A percentile compares a stretch with the other conserved stretches of the same genome.
phyloP scores from a whole-genome alignment of 306 rosid species.

The Fragaria vesca region DNA sequence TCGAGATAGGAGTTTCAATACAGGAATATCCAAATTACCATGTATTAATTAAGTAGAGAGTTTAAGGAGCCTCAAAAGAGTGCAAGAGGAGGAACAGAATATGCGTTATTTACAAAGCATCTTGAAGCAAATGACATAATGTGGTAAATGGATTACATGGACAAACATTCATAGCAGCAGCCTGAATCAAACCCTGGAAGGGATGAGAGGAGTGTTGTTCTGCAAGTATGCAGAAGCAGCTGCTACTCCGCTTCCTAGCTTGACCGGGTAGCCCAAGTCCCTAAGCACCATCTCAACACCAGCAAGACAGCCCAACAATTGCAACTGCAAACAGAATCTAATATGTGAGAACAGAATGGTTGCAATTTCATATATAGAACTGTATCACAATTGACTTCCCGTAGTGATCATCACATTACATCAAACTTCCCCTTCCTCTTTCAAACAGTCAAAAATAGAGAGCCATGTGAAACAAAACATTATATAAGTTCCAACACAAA shows the following conservation, averaged over 20 bases:
- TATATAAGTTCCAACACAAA: neutral
- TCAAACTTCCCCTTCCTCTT: neutral
- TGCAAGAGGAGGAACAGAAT: slow-evolving; percentile 19
- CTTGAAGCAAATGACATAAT: slow-evolving; percentile 32
- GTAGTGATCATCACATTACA: neutral
- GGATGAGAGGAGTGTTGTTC: slow-evolving; percentile 77
- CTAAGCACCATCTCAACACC: slow-evolving; percentile 98
- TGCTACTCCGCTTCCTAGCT: slow-evolving; percentile 94
- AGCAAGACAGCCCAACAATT: slow-evolving; percentile 95
- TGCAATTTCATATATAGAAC: neutral
- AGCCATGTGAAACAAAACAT: neutral
- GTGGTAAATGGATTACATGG: slow-evolving; percentile 31
- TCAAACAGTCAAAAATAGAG: neutral
- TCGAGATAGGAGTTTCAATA: neutral
- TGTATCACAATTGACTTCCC: neutral
- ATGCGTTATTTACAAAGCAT: slow-evolving; percentile 54
- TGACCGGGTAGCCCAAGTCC: slow-evolving; percentile 93
- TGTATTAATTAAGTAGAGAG: slow-evolving; percentile 30
- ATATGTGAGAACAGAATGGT: neutral
- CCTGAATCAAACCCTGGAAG: slow-evolving; percentile 74
- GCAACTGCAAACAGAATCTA: slow-evolving; percentile 56
- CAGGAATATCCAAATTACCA: slow-evolving; percentile 7
- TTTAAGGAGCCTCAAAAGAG: slow-evolving; percentile 46
- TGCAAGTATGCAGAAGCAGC: slow-evolving; percentile 87
- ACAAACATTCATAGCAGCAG: neutral